Percentiles rank a stretch among this genome's conserved stretches.
Evolutionary conservation across 1,284 basidiomycete species (phyloP).

Genomic region (Trametes hirsuta): DNA sequence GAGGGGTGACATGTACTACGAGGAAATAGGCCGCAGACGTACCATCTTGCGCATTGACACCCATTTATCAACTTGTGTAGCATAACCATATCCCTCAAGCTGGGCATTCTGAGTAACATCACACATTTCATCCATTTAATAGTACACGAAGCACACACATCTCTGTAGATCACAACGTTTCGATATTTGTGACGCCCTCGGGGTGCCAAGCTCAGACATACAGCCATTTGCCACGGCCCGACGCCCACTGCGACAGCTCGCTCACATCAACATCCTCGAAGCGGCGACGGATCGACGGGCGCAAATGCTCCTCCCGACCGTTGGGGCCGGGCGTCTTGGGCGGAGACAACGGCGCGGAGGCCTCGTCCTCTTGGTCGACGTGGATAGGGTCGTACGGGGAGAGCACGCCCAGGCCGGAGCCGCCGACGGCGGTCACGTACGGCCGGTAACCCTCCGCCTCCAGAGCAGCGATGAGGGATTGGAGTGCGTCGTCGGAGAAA

Average conservation of each 20-base stretch:
- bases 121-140: background rate
- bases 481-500: constrained; percentile 62
- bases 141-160: background rate
- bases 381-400: constrained; percentile 55
- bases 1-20: background rate
- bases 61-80: too few species aligned
- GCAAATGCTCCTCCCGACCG: constrained; percentile 5
- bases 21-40: background rate
- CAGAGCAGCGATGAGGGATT: constrained; percentile 63
- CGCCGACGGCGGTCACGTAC: constrained; percentile 92
- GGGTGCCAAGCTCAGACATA: constrained; percentile 12
- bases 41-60: background rate
- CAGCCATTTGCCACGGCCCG: constrained; percentile 24
- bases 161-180: background rate
- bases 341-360: constrained; percentile 47
- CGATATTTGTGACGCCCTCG: background rate
- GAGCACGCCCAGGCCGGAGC: constrained; percentile 88
- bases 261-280: constrained; percentile 16
- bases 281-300: constrained; percentile 18
- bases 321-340: constrained; percentile 45
- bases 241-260: constrained; percentile 21
- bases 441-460: constrained; percentile 75
- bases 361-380: constrained; percentile 10
- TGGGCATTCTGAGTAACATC: background rate
- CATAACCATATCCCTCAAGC: background rate